Conservation (phyloP, 2,329 filamentous ascomycete genomes). For the Neofusicoccum laricinum region DNA sequence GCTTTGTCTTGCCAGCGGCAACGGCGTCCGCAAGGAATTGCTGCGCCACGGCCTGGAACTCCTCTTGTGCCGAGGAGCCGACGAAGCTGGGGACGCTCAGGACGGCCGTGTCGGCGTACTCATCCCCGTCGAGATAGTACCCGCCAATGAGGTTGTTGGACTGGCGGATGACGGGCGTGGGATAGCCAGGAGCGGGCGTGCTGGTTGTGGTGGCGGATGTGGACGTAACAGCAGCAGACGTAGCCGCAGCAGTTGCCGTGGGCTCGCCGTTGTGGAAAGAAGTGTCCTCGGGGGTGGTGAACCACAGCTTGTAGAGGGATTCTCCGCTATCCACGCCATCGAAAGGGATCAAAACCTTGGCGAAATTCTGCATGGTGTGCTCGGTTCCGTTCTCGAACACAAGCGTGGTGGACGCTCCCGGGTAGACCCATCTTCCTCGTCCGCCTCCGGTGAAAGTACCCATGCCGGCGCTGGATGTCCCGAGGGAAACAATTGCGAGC, state of each 20-base stretch:
- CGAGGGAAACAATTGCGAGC: conserved; percentile 43
- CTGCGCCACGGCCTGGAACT: conserved; percentile 41
- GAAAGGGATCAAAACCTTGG: conserved; percentile 38
- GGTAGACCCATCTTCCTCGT: conserved; percentile 43
- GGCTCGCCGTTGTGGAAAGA: conserved; percentile 9
- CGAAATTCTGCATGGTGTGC: conserved; percentile 42
- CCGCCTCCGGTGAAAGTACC: conserved; percentile 46
- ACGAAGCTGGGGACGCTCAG: conserved; percentile 43
- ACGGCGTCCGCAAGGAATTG: conserved; percentile 42
- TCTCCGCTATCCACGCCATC: conserved; percentile 38
- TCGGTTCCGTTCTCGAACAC: conserved; percentile 45
- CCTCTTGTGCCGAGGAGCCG: conserved; percentile 21
- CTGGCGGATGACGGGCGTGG: conserved; percentile 38
- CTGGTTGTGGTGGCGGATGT: conserved; percentile 22
- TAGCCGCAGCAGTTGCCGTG: not conserved
- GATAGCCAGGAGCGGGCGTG: conserved; percentile 42
- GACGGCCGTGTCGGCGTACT: conserved; percentile 45
- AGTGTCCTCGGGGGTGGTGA: conserved; percentile 28
- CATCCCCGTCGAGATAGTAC: conserved; percentile 43
- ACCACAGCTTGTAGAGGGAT: conserved; percentile 38
- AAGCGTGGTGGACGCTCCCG: conserved; percentile 42
- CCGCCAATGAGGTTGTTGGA: conserved; percentile 43
- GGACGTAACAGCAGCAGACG: conserved; percentile 6
- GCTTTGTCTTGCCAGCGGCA: conserved; percentile 54
- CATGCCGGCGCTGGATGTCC: conserved; percentile 37